Base-by-base conservation (phyloP, 495 filamentous ascomycete genomes). In the Penicillium canescens region DNA sequence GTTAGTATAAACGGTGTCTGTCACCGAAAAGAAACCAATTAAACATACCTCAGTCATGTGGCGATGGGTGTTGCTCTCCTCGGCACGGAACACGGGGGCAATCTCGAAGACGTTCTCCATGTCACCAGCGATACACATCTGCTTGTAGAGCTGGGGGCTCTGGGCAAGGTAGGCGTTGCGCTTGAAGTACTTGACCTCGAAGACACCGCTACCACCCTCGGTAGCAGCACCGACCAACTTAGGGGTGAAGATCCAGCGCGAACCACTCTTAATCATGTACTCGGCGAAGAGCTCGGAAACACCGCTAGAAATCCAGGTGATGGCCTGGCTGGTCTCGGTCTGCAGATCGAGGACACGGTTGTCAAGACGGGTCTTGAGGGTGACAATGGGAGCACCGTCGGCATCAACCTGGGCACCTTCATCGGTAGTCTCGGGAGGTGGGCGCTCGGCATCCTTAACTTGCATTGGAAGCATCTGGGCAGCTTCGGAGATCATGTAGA, bases 111-210 rank as follows among this genome's bases (percentile, higher is more conserved):
- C 93, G 51, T 84, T 86, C 67, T 93, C 85, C 69, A 94, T 83
- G 46, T 95, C 94, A 61, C 91, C 91, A 20, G 92, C 91, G 61
- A 98, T 96, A 67, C 91, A 87, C 79, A 95, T 91, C 62, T 98
- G 94, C 78, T 98, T 97, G 71, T 95, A 93, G 43, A 98, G 83
- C 71, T 98, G 94, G 11, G 94, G 94, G 54, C 89, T 93, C 73
- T 98, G 93, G 16, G 92, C 92, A 10, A 97, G 78, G 72, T 83
- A 98, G 3, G 87, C 92, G 44, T 87, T 84, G 54, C 86, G 79
- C 57, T 87, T 89, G 70, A 97, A 97, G 73, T 98, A 98, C 39
- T 90, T 85, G 44, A 97, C 79, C 56, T 90, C 84, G 75, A 98
- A 98, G 16, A 97, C 92, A 62, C 91, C 92, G 51, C 89, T 88